Conservation (phyloP, 331 rosid genomes). For the Quercus tomentella region DNA sequence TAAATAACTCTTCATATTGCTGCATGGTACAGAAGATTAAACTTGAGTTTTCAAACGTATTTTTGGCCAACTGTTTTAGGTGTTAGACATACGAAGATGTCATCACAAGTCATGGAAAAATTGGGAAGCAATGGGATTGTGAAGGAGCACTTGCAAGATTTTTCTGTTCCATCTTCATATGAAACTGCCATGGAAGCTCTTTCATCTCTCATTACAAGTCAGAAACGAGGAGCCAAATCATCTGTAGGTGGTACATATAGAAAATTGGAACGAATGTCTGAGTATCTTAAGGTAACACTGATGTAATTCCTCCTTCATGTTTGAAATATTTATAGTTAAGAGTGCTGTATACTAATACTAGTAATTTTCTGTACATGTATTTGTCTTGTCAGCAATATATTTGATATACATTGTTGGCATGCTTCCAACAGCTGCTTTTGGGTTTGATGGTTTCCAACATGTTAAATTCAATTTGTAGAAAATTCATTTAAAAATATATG, state of each 20-base stretch:
- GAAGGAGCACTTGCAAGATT: constrained; percentile 25
- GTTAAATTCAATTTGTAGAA: background rate
- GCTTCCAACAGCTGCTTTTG: background rate
- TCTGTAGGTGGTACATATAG: constrained; percentile 16
- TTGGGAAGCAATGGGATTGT: constrained; percentile 27
- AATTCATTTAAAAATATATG: background rate
- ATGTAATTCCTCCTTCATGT: background rate
- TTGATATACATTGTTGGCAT: background rate
- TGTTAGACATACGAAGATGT: constrained; percentile 14
- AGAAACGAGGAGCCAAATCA: constrained; percentile 52
- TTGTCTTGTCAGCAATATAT: background rate
- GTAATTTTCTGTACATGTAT: background rate
- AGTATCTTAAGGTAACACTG: constrained; percentile 55
- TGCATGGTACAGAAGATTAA: constrained; percentile 3
- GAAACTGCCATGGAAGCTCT: constrained; percentile 55
- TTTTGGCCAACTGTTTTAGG: constrained; percentile 37
- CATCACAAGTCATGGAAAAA: constrained; percentile 28
- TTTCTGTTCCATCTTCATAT: background rate
- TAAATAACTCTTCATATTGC: background rate
- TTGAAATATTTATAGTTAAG: background rate
- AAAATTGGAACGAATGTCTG: constrained; percentile 51
- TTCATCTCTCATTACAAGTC: constrained; percentile 62
- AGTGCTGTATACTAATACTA: background rate
- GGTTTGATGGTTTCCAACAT: background rate
- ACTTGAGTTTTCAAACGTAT: constrained; percentile 8